These are phyloP conservation scores for Sugiyamaella sp. DNA, from an alignment of 1,139 yeast genomes.

Conservation along the genomic window DNA sequence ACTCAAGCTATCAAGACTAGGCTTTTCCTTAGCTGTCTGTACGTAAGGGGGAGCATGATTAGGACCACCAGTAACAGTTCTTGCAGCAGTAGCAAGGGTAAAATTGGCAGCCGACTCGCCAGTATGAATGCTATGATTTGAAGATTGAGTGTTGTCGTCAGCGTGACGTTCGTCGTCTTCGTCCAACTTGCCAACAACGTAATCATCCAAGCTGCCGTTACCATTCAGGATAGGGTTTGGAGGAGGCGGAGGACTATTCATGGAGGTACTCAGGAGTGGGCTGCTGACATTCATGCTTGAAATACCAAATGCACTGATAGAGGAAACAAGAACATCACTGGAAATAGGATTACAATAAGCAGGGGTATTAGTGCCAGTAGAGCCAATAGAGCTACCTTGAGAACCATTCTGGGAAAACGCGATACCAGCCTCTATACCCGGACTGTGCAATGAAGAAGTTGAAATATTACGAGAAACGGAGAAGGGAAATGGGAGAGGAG, in stretches of 20 bases:
- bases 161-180: constrained; percentile 1
- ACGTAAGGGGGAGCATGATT: background rate
- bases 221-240: background rate
- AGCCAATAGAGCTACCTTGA: background rate
- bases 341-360: constrained; percentile 4
- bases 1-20: constrained; percentile 16
- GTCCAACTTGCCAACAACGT: constrained; percentile 8
- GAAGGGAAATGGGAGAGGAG: constrained; percentile 6
- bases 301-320: constrained; percentile 17
- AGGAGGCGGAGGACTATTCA: constrained; percentile 13
- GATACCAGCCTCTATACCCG: constrained; percentile 12
- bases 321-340: constrained; percentile 9
- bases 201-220: background rate
- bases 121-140: constrained; percentile 4
- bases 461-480: constrained; percentile 8
- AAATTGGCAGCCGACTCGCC: background rate
- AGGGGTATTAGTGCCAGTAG: constrained; percentile 11
- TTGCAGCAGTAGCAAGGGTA: background rate
- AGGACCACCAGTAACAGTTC: background rate
- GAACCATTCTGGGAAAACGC: constrained; percentile 10
- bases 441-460: constrained; percentile 5
- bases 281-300: background rate
- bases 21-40: constrained; percentile 4
- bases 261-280: background rate
- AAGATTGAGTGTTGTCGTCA: background rate